Conservation (phyloP, 2,329 filamentous ascomycete genomes). For the Fusarium sp. region DNA sequence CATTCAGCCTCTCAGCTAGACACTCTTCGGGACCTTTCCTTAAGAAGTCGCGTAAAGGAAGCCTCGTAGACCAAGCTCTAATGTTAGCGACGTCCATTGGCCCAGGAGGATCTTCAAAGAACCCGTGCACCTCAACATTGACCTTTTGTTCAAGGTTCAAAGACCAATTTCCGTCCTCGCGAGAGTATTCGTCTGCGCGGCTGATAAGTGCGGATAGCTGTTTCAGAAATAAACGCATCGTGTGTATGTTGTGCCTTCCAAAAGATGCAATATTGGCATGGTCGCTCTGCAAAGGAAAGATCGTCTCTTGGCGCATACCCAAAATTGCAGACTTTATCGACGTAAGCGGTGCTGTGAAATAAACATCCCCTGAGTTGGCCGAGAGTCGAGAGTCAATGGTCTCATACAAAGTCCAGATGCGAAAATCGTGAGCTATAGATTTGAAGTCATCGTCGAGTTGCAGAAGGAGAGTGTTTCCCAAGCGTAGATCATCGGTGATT, state of each 20-base stretch:
- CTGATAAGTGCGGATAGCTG: constrained; percentile 52
- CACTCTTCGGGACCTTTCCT: constrained; percentile 67
- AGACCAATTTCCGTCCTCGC: constrained; percentile 56
- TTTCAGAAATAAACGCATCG: constrained; percentile 57
- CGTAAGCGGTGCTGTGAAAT: constrained; percentile 70
- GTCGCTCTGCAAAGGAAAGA: constrained; percentile 66
- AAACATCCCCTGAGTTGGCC: constrained; percentile 60
- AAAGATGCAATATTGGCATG: constrained; percentile 69
- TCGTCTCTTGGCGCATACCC: constrained; percentile 64
- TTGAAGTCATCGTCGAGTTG: constrained; percentile 67
- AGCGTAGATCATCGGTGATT: constrained; percentile 63
- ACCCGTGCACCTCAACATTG: constrained; percentile 68
- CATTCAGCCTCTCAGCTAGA: constrained; percentile 64
- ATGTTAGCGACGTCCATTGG: constrained; percentile 53
- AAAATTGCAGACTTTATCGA: constrained; percentile 68
- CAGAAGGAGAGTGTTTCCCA: constrained; percentile 63
- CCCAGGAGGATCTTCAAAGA: constrained; percentile 67
- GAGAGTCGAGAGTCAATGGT: constrained; percentile 70
- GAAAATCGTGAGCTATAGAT: constrained; percentile 68
- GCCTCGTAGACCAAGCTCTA: constrained; percentile 64
- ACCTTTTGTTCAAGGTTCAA: constrained; percentile 66
- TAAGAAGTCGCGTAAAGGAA: constrained; percentile 67
- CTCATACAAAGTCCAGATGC: constrained; percentile 73
- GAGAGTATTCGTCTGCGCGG: constrained; percentile 51
- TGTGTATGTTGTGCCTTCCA: constrained; percentile 62